Base-by-base conservation (phyloP, 2,329 filamentous ascomycete genomes). In the Aureobasidium sp. region DNA sequence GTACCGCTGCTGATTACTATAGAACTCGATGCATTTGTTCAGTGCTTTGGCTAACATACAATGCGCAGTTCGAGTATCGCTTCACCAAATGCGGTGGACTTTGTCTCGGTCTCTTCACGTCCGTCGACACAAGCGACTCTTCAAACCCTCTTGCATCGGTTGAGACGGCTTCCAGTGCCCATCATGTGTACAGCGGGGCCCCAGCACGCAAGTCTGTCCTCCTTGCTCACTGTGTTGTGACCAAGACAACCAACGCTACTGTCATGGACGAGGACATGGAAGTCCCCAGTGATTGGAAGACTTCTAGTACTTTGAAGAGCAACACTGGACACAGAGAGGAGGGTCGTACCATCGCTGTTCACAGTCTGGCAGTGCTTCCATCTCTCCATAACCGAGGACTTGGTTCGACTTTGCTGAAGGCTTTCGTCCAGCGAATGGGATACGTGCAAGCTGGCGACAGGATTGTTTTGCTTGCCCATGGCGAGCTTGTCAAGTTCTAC, bases 331-430 rank as follows among this genome's bases (percentile, higher is more conserved):
- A 96, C 73, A 83, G 88, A 67, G 84, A 90, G 63, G 77, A 79
- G 16, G 91, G 91, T 42, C 77, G 85, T 47, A 95, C 90, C 0
- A 81, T 96, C 60, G 90, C 86, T 61, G 76, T 96, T 53, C 92
- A 97, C 74, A 93, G 89, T 0, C 80, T 97, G 5, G 90, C 89
- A n/a, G 86, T 96, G 6, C 79, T 88, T 60, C 90, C 90, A 0
- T 83, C 86, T 63, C 84, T 91, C 62, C 90, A 94, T 66, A 80
- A 84, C 39, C 84, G 86, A 62, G 88, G 90, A 1, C 78, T 96
- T 3, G 92, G 89, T 16, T 85, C 83, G 65, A 85, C 87, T 25
- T 76, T 95, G 63, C 79, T 96, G 77, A 86, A 84, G 73, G 82
- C 87, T 3, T 96, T 91, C 70, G 80, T 92, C 60, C 86, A 92